Base-by-base conservation (phyloP, 257 asterid species). In the Solanum medicagineum region DNA sequence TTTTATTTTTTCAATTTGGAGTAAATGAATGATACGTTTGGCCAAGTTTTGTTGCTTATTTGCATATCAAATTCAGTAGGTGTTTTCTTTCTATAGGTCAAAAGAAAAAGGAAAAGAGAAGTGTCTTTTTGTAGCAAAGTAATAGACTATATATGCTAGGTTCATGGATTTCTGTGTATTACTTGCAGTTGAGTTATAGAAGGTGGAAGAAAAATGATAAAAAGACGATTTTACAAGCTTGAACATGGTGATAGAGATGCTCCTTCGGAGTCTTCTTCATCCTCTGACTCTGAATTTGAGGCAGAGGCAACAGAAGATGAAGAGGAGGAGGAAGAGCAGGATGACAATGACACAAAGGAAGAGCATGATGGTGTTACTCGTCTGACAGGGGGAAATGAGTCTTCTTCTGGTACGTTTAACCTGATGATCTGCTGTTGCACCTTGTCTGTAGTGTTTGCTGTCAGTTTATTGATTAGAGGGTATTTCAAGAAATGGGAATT, bases 201-300 rank as follows among this genome's bases (percentile, higher is more conserved):
- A 84, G 84, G 81, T 73, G 29, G 26, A 62, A 75, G 80, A 77
- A 80, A 73, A 73, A 96, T 96, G 99, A 96, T 95, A 53, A 95
- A 96, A 87, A 90, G 98, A 89, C 86, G 97, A 86, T 95, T 93
- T 90, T 94, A 95, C 88, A 90, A 93, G 94, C 80, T 89, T 83
- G 97, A 93, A 36, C 97, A 95, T 59, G 97, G 94, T 54, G 89
- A 88, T 84, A 87, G 86, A 88, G 98, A 96, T 89, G 95, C 88
- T 62, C 93, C 97, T 4, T 92, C 99, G 10, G 94, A 88, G 32
- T 90, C 97, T 19, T 88, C 92, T 40, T 94, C 99, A 3, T 96
- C 97, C 42, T 90, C 93, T 0, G 98, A 90, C 83, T 94, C 94
- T 17, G 97, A 93, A 84, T 82, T 86, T 69, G 97, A 94, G 86